A percentile compares a stretch with the other conserved stretches of the same genome.
phyloP scores from a whole-genome alignment of 163 green algal genomes.

The Picocystis sp. region DNA sequence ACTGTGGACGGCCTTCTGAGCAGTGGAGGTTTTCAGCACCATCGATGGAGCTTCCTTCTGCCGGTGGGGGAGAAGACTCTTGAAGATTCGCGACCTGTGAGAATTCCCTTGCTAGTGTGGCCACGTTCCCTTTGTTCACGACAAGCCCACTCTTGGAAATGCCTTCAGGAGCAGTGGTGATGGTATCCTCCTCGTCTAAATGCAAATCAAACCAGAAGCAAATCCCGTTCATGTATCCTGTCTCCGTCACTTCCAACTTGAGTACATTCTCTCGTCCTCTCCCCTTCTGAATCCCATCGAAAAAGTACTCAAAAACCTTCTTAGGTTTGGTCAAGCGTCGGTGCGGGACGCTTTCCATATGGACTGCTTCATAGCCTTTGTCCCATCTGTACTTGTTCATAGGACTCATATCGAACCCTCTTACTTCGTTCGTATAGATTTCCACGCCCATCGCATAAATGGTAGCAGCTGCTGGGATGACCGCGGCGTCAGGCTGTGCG shows the following conservation, averaged over 20 bases:
- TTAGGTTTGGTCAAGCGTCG: constrained; percentile 38
- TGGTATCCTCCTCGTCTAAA: constrained; percentile 44
- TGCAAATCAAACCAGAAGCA: constrained; percentile 73
- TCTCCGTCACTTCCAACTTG: constrained; percentile 27
- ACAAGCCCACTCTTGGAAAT: constrained; percentile 12
- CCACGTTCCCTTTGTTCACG: not conserved
- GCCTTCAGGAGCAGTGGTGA: constrained; percentile 27
- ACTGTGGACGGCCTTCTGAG: too few species aligned
- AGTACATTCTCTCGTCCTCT: constrained; percentile 28
- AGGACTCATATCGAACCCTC: constrained; percentile 35
- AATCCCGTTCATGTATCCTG: constrained; percentile 54
- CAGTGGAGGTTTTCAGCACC: too few species aligned
- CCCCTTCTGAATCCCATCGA: constrained; percentile 29
- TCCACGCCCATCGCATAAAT: constrained; percentile 63
- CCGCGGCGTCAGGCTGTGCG: constrained; percentile 21
- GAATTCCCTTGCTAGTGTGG: too few species aligned
- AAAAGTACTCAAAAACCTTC: constrained; percentile 40
- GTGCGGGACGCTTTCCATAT: constrained; percentile 37
- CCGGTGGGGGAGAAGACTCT: too few species aligned
- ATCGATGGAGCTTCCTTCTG: too few species aligned
- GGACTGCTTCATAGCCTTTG: constrained; percentile 31
- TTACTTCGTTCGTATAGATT: constrained; percentile 24
- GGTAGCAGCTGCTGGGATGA: constrained; percentile 43
- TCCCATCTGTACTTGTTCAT: constrained; percentile 64
- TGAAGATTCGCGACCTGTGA: too few species aligned